Evolutionary conservation across 345 rosid genomes (phyloP), one percentile per base, ranked within the genome.

Genomic region (Cardamine resedifolia): DNA sequence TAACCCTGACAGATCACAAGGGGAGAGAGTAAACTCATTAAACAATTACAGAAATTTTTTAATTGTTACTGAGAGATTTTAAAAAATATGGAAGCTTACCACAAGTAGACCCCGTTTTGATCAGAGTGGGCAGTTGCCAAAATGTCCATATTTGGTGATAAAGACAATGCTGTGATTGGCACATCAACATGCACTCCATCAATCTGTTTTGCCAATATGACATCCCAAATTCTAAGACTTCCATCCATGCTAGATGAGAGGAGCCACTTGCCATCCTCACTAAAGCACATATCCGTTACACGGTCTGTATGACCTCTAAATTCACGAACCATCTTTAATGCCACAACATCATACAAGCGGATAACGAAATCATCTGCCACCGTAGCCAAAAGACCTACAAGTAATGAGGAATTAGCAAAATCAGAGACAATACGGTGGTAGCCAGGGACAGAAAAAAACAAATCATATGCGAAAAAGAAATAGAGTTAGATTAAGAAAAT

Each of bases 211-310:
- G 92, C 97, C 56, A 91, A 79, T 69, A 91, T 84, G 39, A 91
- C 81, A 85, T 95, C 98, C 99, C 98, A 95, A 49, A 90, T 81
- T 77, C 97, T 86, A 59, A 95, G 85, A 76, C 88, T 95, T 58
- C 98, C 96, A 77, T 95, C 98, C 99, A 91, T 91, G 77, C 99
- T 88, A 65, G 92, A 87, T 66, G 97, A 91, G 75, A 91, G 61
- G 58, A 95, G 87, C 99, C 99, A 95, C 79, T 95, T 95, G 36
- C 99, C 98, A 83, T 91, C 98, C 77, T 90, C 97, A 50, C 97
- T 90, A 71, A 90, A 95, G 78, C 96, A 95, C 74, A 90, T 18
- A 80, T 90, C 99, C 15, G 94, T 90, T 64, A 90, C 65, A 56
- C 98, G 90, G 75, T 95, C 99, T 30, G 88, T 76, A 50, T 95